Evolutionary conservation across 208 protist species (phyloP).

Genomic region (Leishmania arabica): DNA sequence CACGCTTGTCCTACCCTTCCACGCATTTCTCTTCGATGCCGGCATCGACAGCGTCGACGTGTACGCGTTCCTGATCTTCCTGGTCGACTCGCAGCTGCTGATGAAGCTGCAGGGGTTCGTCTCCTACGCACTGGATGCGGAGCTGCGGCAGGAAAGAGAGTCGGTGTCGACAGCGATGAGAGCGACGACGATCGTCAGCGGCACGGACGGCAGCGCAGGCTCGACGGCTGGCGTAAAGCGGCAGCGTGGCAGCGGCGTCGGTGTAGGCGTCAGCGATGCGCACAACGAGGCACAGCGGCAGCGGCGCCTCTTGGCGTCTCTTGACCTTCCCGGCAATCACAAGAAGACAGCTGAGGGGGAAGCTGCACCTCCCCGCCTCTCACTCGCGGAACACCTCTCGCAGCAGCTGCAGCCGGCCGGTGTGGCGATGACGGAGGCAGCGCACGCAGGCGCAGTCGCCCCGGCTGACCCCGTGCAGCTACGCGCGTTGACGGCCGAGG

Average conservation of each 20-base stretch:
- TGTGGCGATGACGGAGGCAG: neutral
- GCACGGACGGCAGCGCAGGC: neutral
- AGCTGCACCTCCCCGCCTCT: neutral
- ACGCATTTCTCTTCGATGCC: slow-evolving; percentile 73
- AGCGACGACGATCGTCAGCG: neutral
- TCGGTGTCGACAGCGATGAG: neutral
- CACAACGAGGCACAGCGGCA: slow-evolving; percentile 6
- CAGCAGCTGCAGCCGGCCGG: neutral
- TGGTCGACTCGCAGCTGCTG: slow-evolving; percentile 56
- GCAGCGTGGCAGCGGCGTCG: neutral
- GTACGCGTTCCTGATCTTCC: slow-evolving; percentile 54
- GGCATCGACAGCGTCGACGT: slow-evolving; percentile 80
- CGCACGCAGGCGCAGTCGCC: neutral
- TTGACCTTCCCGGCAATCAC: neutral
- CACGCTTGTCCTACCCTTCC: slow-evolving; percentile 35
- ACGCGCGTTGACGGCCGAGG: slow-evolving; percentile 15
- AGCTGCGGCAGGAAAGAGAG: slow-evolving; percentile 1
- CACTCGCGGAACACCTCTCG: neutral
- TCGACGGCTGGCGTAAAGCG: neutral
- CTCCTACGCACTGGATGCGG: slow-evolving; percentile 14
- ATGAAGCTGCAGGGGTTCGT: slow-evolving; percentile 81
- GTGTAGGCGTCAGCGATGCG: neutral
- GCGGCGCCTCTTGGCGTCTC: slow-evolving; percentile 1
- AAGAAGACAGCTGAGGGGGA: neutral
- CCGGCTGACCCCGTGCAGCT: neutral